Conservation (phyloP, 768 basidiomycete species). For the Amanita pallidorosea region DNA sequence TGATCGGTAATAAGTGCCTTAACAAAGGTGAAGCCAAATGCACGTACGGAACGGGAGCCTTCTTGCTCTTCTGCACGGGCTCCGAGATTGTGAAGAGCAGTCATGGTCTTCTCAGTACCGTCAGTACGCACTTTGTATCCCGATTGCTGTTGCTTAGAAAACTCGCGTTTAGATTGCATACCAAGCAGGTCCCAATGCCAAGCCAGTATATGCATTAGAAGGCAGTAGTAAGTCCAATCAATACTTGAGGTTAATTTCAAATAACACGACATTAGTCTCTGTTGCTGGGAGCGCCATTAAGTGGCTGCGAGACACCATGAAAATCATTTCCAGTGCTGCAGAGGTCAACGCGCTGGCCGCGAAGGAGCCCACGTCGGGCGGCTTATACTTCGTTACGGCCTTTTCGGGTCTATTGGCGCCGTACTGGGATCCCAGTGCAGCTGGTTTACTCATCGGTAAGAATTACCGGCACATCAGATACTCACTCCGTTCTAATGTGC, state of each 20-base stretch:
- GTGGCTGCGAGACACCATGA: conserved; percentile 91
- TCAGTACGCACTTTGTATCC: conserved; percentile 18
- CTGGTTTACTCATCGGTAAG: conserved; percentile 72
- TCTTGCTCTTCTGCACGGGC: conserved; percentile 93
- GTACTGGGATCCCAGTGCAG: conserved; percentile 93
- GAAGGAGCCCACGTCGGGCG: conserved; percentile 69
- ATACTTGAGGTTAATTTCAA: background rate
- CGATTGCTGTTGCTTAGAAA: conserved; percentile 1
- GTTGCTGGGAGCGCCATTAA: conserved; percentile 95
- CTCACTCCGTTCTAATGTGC: background rate
- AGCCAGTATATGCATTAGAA: conserved; percentile 89
- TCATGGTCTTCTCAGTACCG: conserved; percentile 86
- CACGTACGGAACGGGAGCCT: conserved; percentile 96
- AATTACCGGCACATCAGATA: background rate
- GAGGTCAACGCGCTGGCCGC: conserved; percentile 84
- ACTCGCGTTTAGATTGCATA: conserved; percentile 61
- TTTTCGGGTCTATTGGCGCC: conserved; percentile 95
- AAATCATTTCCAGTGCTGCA: conserved; percentile 64
- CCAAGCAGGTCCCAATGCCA: conserved; percentile 67
- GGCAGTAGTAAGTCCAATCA: conserved; percentile 63
- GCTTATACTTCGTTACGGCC: conserved; percentile 94
- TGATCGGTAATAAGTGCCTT: conserved; percentile 95
- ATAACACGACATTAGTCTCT: conserved; percentile 41
- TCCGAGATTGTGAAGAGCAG: conserved; percentile 72
- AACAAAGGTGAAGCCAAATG: conserved; percentile 91